Base-by-base conservation (phyloP, 208 protist species). In the Crithidia brevicula region DNA sequence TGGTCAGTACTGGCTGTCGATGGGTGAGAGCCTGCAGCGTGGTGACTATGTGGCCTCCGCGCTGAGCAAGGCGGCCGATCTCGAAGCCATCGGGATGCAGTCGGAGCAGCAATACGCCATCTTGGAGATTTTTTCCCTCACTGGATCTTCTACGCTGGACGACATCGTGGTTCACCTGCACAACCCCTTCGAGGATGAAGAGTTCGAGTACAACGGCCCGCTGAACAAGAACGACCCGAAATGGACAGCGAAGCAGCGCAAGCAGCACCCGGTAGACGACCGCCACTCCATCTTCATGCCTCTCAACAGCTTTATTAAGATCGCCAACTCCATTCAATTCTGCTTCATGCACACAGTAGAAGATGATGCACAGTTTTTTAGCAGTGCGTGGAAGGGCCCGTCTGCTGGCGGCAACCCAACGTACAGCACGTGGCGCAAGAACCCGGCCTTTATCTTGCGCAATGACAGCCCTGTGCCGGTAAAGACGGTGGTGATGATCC, bases 361-460 rank as follows among this genome's bases (percentile, higher is more conserved):
- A 9, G 57, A 65, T 9, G 67, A 70, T 13, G 50, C 73, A 9
- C 64, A 61, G 4, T 81, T 70, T 27, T 91, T 85, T 62, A 33
- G 52, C 6, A 74, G 64, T 20, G 69, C 67, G 27, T 95, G 89
- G 86, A 73, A 72, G 25, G 78, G 74, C 22, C 20, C 54, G 13
- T 79, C 69, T 20, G 72, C 70, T 5, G 89, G 89, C 40, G 89
- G 89, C 47, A 92, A 91, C 57, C 86, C 89, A 15, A 91, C 75
- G 23, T 87, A 53, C 56, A 71, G 72, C 33, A 83, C 84, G 27
- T 95, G 82, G 79, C 84, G 89, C 45, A 82, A 85, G 58, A 95
- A 95, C 63, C 89, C 89, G 5, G 53, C 91, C 27, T 95, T 85
- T 59, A 28, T 89, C 16, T 64, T 95, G 40, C 58, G 67, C 40